Evolutionary conservation across 1,284 basidiomycete species (phyloP).

Genomic region (Gomphus bonarii): DNA sequence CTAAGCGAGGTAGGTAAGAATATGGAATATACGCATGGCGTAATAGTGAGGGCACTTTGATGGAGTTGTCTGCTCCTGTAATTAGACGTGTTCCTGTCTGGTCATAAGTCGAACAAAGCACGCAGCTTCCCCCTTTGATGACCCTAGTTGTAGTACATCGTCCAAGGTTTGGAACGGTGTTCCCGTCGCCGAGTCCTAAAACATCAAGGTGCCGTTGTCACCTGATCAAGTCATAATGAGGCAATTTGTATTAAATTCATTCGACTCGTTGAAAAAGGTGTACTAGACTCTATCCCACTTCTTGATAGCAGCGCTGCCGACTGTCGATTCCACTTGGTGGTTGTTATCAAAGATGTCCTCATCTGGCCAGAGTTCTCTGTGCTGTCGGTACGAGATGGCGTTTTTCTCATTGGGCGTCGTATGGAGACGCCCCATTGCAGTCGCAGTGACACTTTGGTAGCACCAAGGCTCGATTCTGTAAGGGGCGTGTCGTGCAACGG

Average conservation of each 20-base stretch:
- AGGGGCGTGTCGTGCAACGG: no score
- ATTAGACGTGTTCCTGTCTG: conserved; percentile 90
- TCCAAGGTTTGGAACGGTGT: conserved; percentile 91
- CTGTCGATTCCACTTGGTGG: no score
- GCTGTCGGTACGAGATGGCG: no score
- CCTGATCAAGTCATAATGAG: conserved; percentile 30
- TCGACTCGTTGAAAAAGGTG: no score
- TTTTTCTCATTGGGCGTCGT: no score
- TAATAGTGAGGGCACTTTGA: conserved; percentile 56
- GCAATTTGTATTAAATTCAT: neutral
- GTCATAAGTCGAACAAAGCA: conserved; percentile 96
- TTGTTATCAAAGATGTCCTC: no score
- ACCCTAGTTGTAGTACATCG: conserved; percentile 94
- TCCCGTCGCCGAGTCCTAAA: conserved; percentile 95
- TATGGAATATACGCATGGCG: neutral
- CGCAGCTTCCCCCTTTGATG: conserved; percentile 94
- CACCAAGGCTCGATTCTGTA: no score
- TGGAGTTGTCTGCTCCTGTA: conserved; percentile 97
- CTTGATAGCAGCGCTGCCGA: no score
- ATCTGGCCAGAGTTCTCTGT: no score
- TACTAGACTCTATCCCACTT: no score
- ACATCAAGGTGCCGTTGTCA: conserved; percentile 81
- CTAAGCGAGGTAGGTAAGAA: conserved; percentile 23
- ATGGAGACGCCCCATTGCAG: no score
- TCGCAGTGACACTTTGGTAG: no score